Conservation (phyloP, 805 yeast genomes). For the Saccharomycodes ludwigii region DNA sequence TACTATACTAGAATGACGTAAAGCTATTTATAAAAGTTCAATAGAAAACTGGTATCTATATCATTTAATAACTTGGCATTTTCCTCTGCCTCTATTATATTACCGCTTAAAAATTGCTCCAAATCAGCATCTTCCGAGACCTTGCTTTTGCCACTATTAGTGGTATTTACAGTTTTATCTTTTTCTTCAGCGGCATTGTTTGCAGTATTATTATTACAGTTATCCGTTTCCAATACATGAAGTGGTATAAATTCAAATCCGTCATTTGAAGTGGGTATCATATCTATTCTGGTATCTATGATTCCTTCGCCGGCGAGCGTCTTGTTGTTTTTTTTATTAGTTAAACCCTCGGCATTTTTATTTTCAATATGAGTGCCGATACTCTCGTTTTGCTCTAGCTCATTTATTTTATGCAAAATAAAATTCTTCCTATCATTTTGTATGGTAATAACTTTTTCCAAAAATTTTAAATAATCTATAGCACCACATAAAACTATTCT, state of each 20-base stretch:
- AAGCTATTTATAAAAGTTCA: too few species aligned
- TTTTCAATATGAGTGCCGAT: conserved; percentile 1
- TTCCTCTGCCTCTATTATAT: conserved; percentile 21
- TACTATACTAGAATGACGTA: too few species aligned
- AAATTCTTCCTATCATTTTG: conserved; percentile 39
- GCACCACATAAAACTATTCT: conserved; percentile 64
- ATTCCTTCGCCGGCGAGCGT: conserved; percentile 8
- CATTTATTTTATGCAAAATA: conserved; percentile 28
- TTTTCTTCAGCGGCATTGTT: background rate
- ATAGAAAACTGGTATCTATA: too few species aligned
- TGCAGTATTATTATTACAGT: background rate
- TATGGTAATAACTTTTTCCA: conserved; percentile 44
- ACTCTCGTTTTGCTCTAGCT: conserved; percentile 17
- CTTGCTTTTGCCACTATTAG: too few species aligned
- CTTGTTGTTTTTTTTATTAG: conserved; percentile 1
- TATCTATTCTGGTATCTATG: conserved; percentile 16
- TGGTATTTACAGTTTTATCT: background rate
- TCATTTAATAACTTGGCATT: conserved; percentile 18
- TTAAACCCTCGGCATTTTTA: background rate
- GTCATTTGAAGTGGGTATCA: conserved; percentile 2
- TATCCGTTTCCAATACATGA: background rate
- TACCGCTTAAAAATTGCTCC: conserved; percentile 21
- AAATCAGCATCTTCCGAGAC: conserved; percentile 21
- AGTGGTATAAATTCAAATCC: background rate
- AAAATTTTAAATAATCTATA: conserved; percentile 65